Evolutionary conservation across 2,329 filamentous ascomycete genomes (phyloP), one percentile per base, ranked within the genome.

Genomic region (Exophiala sp.): DNA sequence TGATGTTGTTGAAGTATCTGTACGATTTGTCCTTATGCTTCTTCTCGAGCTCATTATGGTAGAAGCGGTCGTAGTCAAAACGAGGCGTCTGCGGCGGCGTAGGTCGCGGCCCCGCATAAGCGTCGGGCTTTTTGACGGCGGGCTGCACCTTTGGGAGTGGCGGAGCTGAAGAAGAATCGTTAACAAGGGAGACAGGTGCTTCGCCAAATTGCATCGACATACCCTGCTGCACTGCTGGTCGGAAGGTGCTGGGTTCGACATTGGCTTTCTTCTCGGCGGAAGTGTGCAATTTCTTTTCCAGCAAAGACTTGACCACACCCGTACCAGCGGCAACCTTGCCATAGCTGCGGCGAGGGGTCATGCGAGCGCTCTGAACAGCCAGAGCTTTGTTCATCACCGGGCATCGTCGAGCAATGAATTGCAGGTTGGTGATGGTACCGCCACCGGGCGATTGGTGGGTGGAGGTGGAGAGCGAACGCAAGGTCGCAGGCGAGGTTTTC

Each of bases 1-100:
- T 98, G 81, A 98, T 98, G 76, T 98, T 98, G 79, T 98, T 98
- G 77, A 98, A 98, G 76, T 97, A 97, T 65, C 93, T 88, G 75
- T 98, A 98, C 45, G 90, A 96, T 75, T 96, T 97, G 78, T 98
- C 93, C 78, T 95, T 90, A 79, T 95, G 93, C 76, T 98, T 98
- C 80, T 96, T 97, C 63, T 96, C 88, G 60, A 98, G 73, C 69
- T 98, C 91, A 55, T 74, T 74, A 58, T 83, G 73, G 73, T 97
- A 98, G 71, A 96, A 98, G 40, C 69, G 80, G 63, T 95, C 83
- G 65, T 98, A 98, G 70, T 97, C 79, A 70, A 96, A 98, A 64
- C 83, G 87, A 52, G 68, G 65, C 19, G 69, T 63, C 29, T 69
- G 65, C 10, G 73, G 73, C 27, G 76, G 75, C 35, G 70, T 64